Evolutionary conservation across 2,329 filamentous ascomycete genomes (phyloP), one percentile per base, ranked within the genome.

Genomic region (Periconia digitata): DNA sequence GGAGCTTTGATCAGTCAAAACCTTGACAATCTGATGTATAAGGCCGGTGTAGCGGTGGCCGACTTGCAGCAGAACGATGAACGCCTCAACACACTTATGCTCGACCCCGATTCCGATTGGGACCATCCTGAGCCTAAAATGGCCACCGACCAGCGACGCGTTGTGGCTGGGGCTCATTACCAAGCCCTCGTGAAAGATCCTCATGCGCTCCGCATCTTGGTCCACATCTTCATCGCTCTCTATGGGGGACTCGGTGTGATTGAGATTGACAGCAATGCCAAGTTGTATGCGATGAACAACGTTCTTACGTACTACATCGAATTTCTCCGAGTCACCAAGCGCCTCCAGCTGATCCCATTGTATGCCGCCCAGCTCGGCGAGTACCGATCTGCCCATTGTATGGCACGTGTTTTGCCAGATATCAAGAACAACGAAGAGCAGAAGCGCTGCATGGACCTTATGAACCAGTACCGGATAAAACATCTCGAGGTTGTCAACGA

Each of bases 241-340:
- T 54, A 53, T 10, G 56, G 84, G 85, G 60, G 79, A 78, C 43
- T 63, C 15, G 39, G n/a, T 18, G 39, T 38, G 20, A 18, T 20
- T 29, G 24, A 21, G 38, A 49, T 15, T 45, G 73, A 27, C 39
- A 50, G 22, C 47, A 47, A 22, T 51, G 53, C 74, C 76, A 56
- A 27, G 46, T 43, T 79, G 79, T 44, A 39, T n/a, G 48, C 60
- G 15, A 81, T 85, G 55, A 87, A 95, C 62, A 90, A 89, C 61
- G 84, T 92, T 40, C 77, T 96, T 44, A 84, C 87, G 1, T 85
- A 84, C 3, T 97, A 97, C 67, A 87, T 95, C 46, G 87, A 88
- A 59, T 85, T 88, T 51, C 74, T 99, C 32, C 84, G 89, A 37
- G 79, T 87, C 40, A 82, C 83, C 15, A 83, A 85, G 27, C 83